Base-by-base conservation (phyloP, 768 basidiomycete species). In the Kwoniella sp. region DNA sequence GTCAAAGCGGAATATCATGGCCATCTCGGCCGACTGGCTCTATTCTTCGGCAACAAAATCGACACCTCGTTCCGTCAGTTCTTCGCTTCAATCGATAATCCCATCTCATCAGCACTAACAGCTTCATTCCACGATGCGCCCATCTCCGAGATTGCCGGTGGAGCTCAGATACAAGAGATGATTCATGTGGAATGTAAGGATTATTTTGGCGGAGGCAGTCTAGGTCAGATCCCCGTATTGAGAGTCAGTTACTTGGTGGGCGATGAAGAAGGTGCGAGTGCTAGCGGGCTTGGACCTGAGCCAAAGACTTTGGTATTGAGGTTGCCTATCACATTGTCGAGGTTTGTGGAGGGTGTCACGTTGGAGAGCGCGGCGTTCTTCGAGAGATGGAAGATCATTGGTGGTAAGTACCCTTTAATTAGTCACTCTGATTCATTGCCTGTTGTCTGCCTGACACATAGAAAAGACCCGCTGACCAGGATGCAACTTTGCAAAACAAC, bases 341-440 rank as follows among this genome's bases (percentile, higher is more conserved):
- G 95, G 80, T 99, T 99, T 80, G 85, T 98, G 60, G 95, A 96
- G 75, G 90, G 91, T 25, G 94, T 97, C 68, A 89, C 88, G 72
- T 85, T 99, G 33, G 87, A 86, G 12, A 83, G 85, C 65, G 82
- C 85, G 0, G 91, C 96, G 70, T 99, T 98, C 84, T 99, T 98
- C 81, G 94, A 97, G 79, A 84, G 96, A 55, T 99, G 96, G 96
- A 94, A 92, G 80, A 82, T 96, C 70, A 98, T 98, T 55, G 96
- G 96, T 7, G 96, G 78, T 79, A 51, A 60, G 76, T 70, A 5
- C 33, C 13, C 33, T 13, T 33, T 33, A 13, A 13, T 33, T 13
- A 33, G 33, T 33, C 33, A 15, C 10, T 27, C 3, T 26, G 12
- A 3, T 27, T 19, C 33, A 3, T 55, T 10, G 13, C 15, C 26